Percentiles rank a stretch among this genome's conserved stretches.
Conservation (phyloP, 306 rosid genomes). For the Vachellia collinsii region DNA sequence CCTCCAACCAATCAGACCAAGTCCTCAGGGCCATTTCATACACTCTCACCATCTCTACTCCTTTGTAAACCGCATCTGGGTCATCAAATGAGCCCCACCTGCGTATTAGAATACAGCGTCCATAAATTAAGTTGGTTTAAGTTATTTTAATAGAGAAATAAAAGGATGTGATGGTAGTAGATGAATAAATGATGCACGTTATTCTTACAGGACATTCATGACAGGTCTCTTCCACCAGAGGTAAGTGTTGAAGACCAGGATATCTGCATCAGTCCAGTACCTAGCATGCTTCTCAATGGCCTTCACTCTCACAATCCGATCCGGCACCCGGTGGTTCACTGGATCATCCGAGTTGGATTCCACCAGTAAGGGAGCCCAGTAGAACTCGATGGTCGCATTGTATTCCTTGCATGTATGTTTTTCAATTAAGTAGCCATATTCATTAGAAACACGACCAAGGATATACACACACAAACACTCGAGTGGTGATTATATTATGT, state of each 20-base stretch:
- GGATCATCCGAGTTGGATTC: constrained; percentile 85
- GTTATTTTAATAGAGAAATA: no score
- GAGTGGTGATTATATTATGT: background rate
- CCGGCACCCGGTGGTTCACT: constrained; percentile 56
- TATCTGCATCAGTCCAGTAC: constrained; percentile 73
- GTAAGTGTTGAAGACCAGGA: constrained; percentile 70
- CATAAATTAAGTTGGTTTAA: no score
- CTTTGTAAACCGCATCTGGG: constrained; percentile 51
- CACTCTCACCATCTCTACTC: constrained; percentile 56
- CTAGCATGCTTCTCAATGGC: constrained; percentile 81
- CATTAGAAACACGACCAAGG: background rate
- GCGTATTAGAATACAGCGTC: background rate
- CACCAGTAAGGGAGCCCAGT: constrained; percentile 86
- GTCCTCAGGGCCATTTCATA: constrained; percentile 92
- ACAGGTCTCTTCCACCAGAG: constrained; percentile 83
- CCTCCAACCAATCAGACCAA: constrained; percentile 91
- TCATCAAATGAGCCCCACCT: constrained; percentile 86
- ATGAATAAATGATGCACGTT: background rate
- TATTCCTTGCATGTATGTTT: constrained; percentile 49
- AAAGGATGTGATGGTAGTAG: no score
- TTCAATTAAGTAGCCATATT: background rate
- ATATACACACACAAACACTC: no score
- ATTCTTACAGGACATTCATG: constrained; percentile 62
- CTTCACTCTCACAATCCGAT: constrained; percentile 65
- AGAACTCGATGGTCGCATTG: constrained; percentile 78